phyloP scores from a whole-genome alignment of 83 land plant species.

The Picea engelmannii region DNA sequence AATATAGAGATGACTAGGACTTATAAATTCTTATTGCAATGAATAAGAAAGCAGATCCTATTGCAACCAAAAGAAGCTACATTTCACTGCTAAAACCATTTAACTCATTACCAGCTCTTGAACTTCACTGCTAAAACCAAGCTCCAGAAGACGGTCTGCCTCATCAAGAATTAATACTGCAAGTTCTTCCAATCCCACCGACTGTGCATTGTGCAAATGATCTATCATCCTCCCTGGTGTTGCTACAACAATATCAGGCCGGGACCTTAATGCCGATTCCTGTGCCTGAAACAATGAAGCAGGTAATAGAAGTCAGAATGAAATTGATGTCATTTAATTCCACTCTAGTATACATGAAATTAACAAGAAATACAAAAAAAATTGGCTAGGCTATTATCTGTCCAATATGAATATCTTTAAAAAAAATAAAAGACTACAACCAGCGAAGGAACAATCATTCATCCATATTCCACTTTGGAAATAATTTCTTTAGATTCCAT shows the following conservation, averaged over 20 bases:
- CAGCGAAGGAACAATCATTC: background rate
- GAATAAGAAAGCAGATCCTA: too few relatives aligned
- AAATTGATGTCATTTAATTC: constrained; percentile 1
- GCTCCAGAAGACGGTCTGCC: constrained; percentile 97
- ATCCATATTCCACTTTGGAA: background rate
- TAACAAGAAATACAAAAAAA: background rate
- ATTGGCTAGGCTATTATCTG: too few relatives aligned
- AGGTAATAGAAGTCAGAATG: background rate
- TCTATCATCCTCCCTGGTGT: constrained; percentile 98
- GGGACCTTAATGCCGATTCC: constrained; percentile 83
- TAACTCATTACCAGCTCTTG: constrained; percentile 74
- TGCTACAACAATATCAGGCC: constrained; percentile 97
- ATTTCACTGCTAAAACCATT: background rate
- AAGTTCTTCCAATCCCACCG: constrained; percentile 95
- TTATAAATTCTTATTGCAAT: too few relatives aligned
- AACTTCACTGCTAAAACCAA: constrained; percentile 91
- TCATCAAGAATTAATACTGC: constrained; percentile 96
- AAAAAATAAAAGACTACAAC: background rate
- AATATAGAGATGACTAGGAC: too few relatives aligned
- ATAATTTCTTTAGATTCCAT: background rate
- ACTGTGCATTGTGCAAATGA: constrained; percentile 91
- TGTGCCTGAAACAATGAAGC: constrained; percentile 56
- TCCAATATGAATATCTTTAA: too few relatives aligned
- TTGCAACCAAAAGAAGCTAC: background rate
- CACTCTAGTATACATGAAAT: background rate